Percentiles rank a stretch among this genome's conserved stretches.
Conservation (phyloP, 2,329 filamentous ascomycete species). For the Grosmannia clavigera region DNA sequence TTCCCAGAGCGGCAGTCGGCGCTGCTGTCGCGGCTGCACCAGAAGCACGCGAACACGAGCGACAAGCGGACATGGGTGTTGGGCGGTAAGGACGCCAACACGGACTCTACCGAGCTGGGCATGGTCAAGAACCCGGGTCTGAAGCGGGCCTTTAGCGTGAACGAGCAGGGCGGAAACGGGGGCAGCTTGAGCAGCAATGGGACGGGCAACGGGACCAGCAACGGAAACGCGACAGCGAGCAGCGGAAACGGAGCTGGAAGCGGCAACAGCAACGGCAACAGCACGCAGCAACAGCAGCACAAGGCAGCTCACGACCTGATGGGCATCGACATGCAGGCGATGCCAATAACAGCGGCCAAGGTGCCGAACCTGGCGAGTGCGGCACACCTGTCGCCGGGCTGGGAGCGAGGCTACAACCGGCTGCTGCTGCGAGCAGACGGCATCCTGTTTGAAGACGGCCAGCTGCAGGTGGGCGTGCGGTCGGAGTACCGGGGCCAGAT, state of each 20-base stretch:
- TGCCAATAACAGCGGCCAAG: conserved; percentile 40
- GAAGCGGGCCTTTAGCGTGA: conserved; percentile 68
- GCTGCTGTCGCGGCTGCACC: conserved; percentile 79
- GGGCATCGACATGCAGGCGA: conserved; percentile 64
- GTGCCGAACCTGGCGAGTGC: conserved; percentile 81
- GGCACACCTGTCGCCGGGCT: conserved; percentile 84
- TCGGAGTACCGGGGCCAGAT: conserved; percentile 94
- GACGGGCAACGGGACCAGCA: conserved; percentile 21
- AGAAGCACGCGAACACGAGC: conserved; percentile 84
- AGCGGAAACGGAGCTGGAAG: background rate
- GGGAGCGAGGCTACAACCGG: conserved; percentile 81
- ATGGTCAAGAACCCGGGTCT: conserved; percentile 71
- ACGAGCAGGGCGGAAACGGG: conserved; percentile 30
- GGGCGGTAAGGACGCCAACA: conserved; percentile 90
- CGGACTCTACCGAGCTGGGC: conserved; percentile 64
- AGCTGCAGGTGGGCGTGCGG: conserved; percentile 82
- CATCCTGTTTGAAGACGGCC: conserved; percentile 85
- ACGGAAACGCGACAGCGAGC: conserved; percentile 21
- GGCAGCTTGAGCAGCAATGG: conserved; percentile 15
- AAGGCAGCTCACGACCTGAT: conserved; percentile 55
- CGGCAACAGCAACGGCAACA: background rate
- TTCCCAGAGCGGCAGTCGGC: conserved; percentile 93
- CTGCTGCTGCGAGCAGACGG: conserved; percentile 72
- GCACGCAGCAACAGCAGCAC: background rate
- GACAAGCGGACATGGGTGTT: conserved; percentile 97